Conservation (phyloP, 768 basidiomycete genomes). For the Naganishia onofrii region DNA sequence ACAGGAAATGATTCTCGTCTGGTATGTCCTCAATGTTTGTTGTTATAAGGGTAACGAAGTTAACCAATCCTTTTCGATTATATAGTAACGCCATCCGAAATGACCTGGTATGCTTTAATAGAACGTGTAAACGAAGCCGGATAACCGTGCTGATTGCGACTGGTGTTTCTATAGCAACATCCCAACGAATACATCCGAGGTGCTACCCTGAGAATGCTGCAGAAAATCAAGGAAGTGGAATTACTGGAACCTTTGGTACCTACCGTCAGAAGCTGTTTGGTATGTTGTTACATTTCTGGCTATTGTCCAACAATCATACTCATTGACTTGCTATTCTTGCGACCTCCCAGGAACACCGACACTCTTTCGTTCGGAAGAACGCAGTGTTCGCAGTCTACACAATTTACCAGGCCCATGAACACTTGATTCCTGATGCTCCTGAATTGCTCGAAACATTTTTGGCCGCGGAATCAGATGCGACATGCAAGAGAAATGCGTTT, state of each 20-base stretch:
- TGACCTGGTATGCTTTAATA: conserved; percentile 69
- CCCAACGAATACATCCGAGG: conserved; percentile 99
- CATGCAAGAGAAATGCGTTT: conserved; percentile 95
- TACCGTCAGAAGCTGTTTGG: conserved; percentile 82
- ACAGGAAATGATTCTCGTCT: conserved; percentile 99
- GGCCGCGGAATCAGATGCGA: conserved; percentile 89
- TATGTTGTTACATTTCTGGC: conserved; percentile 37
- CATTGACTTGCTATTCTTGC: neutral
- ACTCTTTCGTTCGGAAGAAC: conserved; percentile 96
- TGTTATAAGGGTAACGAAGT: neutral
- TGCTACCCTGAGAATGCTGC: conserved; percentile 90
- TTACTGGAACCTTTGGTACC: conserved; percentile 94
- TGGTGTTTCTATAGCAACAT: conserved; percentile 70
- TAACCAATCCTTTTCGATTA: neutral
- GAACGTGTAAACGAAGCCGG: neutral
- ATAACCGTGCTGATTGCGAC: neutral
- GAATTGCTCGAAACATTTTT: conserved; percentile 96
- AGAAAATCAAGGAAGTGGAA: conserved; percentile 92
- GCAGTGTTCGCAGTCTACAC: conserved; percentile 94
- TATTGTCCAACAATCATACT: neutral
- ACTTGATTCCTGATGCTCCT: conserved; percentile 92
- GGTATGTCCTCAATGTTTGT: conserved; percentile 60
- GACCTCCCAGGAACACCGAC: conserved; percentile 73
- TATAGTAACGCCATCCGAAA: conserved; percentile 91
- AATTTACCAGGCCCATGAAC: conserved; percentile 89